Evolutionary conservation across 495 filamentous ascomycete species (phyloP), one percentile per base, ranked within the genome.

Genomic region (Penicillium paradoxum): DNA sequence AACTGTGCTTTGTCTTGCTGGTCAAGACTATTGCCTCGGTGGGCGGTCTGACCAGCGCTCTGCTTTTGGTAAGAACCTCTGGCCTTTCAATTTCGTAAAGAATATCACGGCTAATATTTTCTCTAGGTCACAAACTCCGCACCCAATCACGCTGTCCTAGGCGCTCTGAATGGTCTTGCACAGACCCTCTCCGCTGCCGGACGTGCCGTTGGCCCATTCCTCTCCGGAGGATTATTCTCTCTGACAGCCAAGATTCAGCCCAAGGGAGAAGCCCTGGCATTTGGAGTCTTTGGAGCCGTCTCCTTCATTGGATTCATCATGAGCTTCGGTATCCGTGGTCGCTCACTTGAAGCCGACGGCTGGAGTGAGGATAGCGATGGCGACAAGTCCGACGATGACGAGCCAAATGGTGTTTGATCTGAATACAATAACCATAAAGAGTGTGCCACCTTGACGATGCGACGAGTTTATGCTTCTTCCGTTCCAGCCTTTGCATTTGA

Each of bases 131-230:
- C 92, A 21, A 98, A 98, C 62, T 90, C 88, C 2, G 89, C 89
- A 2, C 90, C 89, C 0, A 88, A 90, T 30, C 80, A 95, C 65
- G 84, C 86, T 17, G 90, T 90, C 3, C 78, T 98, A 0, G 93
- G 93, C 10, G 91, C 88, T 1, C 73, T 98, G 25, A 96, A 97
- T 56, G 93, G 93, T 25, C 83, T 98, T 17, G 93, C 93, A 3
- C 93, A 98, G 68, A 95, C 90, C 0, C 81, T 98, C 2, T 93
- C 90, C 7, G 93, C 95, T 0, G 92, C 88, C 1, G 93, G 93
- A 19, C 83, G 93, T 43, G 89, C 92, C 27, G 78, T 88, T 0
- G 95, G 93, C 0, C 93, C 93, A 0, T 91, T 97, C 64, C 70
- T 96, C 4, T 89, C 89, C 0, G 93, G 93, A 1, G 82, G 83